phyloP scores from a whole-genome alignment of 345 rosid genomes.

The Eucalyptus polyanthemos region DNA sequence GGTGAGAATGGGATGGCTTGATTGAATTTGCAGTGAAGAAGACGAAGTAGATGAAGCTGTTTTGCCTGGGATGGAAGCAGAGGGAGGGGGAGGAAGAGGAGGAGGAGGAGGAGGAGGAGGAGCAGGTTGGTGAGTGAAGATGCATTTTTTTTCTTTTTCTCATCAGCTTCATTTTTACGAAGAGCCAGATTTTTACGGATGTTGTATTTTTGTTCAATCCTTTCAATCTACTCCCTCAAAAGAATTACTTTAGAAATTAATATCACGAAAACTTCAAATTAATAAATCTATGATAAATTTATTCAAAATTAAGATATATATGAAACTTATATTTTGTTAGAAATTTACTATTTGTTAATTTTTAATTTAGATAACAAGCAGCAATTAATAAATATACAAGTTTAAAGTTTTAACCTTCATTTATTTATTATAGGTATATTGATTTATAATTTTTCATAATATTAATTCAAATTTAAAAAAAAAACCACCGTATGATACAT shows the following conservation, averaged over 20 bases:
- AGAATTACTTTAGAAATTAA: neutral
- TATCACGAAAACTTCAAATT: too few species aligned
- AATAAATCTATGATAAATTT: too few species aligned
- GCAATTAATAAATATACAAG: too few species aligned
- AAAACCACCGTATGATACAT: neutral
- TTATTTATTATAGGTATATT: too few species aligned
- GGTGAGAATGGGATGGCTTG: neutral
- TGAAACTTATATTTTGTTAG: too few species aligned
- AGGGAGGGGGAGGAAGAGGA: neutral
- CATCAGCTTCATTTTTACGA: neutral
- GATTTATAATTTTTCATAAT: accelerated
- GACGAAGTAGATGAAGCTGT: neutral
- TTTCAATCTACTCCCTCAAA: neutral
- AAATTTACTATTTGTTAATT: accelerated
- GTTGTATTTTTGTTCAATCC: neutral
- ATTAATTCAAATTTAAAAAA: neutral
- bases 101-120: neutral
- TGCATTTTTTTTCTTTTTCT: neutral
- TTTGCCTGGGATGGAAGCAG: neutral
- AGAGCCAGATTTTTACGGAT: neutral
- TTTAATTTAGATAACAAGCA: accelerated
- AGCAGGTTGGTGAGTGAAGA: neutral
- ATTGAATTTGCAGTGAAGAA: neutral
- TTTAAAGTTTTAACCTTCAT: accelerated
- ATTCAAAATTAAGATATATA: too few species aligned